phyloP scores from a whole-genome alignment of 2,329 filamentous ascomycete genomes.

The Talaromyces sp. region DNA sequence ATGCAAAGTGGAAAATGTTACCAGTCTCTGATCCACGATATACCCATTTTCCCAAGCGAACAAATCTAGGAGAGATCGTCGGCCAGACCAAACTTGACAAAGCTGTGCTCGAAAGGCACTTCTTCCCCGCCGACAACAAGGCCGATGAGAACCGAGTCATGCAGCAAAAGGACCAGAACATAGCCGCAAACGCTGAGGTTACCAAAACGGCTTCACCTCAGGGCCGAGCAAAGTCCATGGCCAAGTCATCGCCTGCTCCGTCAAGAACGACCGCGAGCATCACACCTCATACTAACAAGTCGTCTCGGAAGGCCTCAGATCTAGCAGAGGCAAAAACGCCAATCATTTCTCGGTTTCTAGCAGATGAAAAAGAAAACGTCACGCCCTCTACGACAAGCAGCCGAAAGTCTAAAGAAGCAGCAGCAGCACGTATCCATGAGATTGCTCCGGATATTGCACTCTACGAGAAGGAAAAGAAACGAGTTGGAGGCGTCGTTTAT shows the following conservation, averaged over 20 bases:
- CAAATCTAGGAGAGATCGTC: conserved; percentile 88
- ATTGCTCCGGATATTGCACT: conserved; percentile 80
- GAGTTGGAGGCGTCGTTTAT: conserved; percentile 63
- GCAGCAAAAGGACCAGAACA: conserved; percentile 37
- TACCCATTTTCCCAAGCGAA: conserved; percentile 79
- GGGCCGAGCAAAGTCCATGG: conserved; percentile 23
- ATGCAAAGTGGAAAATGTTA: conserved; percentile 78
- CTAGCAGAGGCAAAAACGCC: conserved; percentile 50
- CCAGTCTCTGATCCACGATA: conserved; percentile 71
- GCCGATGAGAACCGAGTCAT: conserved; percentile 26
- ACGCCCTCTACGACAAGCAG: conserved; percentile 73
- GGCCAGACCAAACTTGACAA: conserved; percentile 83
- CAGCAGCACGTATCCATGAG: conserved; percentile 69
- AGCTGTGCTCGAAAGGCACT: conserved; percentile 66
- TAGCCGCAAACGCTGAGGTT: conserved; percentile 20
- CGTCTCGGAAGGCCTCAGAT: conserved; percentile 29
- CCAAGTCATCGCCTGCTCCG: conserved; percentile 18
- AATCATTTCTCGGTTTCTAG: conserved; percentile 47
- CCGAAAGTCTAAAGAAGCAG: conserved; percentile 83
- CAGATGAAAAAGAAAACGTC: conserved; percentile 74
- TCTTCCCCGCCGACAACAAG: conserved; percentile 45
- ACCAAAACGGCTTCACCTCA: conserved; percentile 20
- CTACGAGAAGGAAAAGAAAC: conserved; percentile 91
- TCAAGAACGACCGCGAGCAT: conserved; percentile 2
- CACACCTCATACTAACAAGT: conserved; percentile 23